phyloP scores from a whole-genome alignment of 2,329 filamentous ascomycete species.

The Drechslerella stenobrocha region DNA sequence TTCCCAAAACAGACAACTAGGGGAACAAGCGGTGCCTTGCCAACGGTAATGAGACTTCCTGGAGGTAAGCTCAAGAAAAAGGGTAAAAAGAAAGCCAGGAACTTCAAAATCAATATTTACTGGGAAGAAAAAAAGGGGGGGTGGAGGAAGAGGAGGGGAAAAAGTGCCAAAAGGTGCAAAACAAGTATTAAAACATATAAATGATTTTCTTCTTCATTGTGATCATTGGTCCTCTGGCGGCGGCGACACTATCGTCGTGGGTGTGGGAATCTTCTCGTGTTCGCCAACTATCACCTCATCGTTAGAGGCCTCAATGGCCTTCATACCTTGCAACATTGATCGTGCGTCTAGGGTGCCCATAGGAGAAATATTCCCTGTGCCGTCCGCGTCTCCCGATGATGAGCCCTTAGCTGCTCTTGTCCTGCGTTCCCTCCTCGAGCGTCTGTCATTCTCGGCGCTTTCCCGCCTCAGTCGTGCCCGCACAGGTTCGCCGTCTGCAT shows the following conservation, averaged over 20 bases:
- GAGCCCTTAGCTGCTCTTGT: constrained; percentile 24
- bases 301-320: constrained; percentile 43
- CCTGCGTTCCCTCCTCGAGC: constrained; percentile 39
- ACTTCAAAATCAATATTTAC: constrained; percentile 49
- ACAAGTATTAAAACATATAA: constrained; percentile 47
- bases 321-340: constrained; percentile 42
- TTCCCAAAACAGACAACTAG: constrained; percentile 38
- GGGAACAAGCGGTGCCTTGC: constrained; percentile 8
- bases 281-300: constrained; percentile 28
- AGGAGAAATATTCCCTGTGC: constrained; percentile 27
- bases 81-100: constrained; percentile 8
- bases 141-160: constrained; percentile 41
- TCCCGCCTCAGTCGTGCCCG: constrained; percentile 18
- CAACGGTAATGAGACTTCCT: constrained; percentile 38
- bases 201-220: constrained; percentile 1
- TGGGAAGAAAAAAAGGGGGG: constrained; percentile 47
- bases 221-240: constrained; percentile 45
- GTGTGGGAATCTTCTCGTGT: constrained; percentile 33
- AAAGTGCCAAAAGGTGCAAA: constrained; percentile 49
- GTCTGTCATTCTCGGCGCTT: constrained; percentile 40
- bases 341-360: constrained; percentile 41
- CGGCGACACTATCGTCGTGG: constrained; percentile 48
- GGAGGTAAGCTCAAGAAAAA: constrained; percentile 39
- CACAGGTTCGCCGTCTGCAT: constrained; percentile 38
- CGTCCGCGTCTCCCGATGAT: constrained; percentile 10